These are phyloP conservation scores for Phytophthora meadii DNA, from an alignment of 352 stramenopile genomes.

Conservation along the genomic window DNA sequence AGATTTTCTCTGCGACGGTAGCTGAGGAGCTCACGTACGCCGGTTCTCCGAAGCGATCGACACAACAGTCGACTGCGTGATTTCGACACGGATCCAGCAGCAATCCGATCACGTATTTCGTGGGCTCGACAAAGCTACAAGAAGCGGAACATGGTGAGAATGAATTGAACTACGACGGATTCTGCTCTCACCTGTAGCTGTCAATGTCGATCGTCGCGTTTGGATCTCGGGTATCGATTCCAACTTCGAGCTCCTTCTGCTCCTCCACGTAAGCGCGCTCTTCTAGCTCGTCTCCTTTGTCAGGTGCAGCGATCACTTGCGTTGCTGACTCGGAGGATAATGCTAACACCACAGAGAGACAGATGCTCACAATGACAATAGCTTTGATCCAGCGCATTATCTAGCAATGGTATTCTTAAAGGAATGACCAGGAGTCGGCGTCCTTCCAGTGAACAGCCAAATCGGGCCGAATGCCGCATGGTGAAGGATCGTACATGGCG, in stretches of 20 bases:
- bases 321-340: constrained; percentile 18
- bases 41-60: constrained; percentile 81
- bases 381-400: too few relatives aligned
- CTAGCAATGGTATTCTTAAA: too few relatives aligned
- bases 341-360: background rate
- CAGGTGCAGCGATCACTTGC: constrained; percentile 70
- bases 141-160: background rate
- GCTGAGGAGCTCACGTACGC: constrained; percentile 41
- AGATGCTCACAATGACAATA: background rate
- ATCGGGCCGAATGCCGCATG: constrained; percentile 28
- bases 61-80: constrained; percentile 69
- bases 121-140: constrained; percentile 53
- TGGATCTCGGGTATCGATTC: constrained; percentile 48
- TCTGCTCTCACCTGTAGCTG: constrained; percentile 56
- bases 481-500: constrained; percentile 28
- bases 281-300: constrained; percentile 78
- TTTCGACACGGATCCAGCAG: constrained; percentile 82
- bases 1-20: constrained; percentile 59
- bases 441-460: constrained; percentile 24
- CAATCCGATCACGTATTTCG: constrained; percentile 81
- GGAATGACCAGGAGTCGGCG: constrained; percentile 9
- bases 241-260: constrained; percentile 45
- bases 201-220: constrained; percentile 68
- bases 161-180: background rate
- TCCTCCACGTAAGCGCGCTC: constrained; percentile 54